These are phyloP conservation scores for Mariannaea elegans DNA, from an alignment of 2,329 filamentous ascomycete species.

Conservation along the genomic window DNA sequence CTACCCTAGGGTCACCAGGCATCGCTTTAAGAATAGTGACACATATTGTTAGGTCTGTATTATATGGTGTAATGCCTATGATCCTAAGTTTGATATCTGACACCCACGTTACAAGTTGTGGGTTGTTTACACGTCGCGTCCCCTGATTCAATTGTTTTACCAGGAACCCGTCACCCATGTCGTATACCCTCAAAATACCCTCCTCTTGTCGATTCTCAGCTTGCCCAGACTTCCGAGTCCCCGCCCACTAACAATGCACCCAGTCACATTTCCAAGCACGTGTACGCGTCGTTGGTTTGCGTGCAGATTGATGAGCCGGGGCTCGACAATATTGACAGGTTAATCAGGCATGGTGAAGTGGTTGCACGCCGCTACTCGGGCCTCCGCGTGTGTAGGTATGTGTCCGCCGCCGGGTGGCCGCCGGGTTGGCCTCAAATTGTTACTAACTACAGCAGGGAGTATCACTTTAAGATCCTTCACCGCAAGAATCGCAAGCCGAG, in stretches of 20 bases:
- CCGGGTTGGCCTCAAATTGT: not conserved
- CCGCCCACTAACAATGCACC: slow-evolving; percentile 29
- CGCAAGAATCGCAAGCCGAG: slow-evolving; percentile 22
- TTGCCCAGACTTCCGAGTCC: slow-evolving; percentile 8
- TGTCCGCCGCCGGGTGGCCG: slow-evolving; percentile 9
- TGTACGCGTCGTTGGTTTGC: slow-evolving; percentile 39
- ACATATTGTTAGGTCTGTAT: no score
- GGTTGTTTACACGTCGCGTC: not conserved
- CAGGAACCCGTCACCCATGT: not conserved
- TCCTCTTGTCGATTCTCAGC: slow-evolving; percentile 17
- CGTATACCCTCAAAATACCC: not conserved
- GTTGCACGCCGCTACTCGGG: no score
- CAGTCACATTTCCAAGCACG: slow-evolving; percentile 38
- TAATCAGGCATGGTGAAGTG: not conserved
- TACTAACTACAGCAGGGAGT: no score
- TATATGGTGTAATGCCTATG: no score
- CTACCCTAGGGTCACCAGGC: no score
- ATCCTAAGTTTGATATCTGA: no score
- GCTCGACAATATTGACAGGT: slow-evolving; percentile 11
- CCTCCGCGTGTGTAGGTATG: not conserved
- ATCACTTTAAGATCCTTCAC: slow-evolving; percentile 14
- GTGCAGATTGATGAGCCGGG: slow-evolving; percentile 26
- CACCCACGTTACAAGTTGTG: no score
- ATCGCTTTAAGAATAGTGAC: no score
- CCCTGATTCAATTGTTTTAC: not conserved